Evolutionary conservation across 2,329 filamentous ascomycete genomes (phyloP).

Genomic region (Colletotrichum noveboracense): DNA sequence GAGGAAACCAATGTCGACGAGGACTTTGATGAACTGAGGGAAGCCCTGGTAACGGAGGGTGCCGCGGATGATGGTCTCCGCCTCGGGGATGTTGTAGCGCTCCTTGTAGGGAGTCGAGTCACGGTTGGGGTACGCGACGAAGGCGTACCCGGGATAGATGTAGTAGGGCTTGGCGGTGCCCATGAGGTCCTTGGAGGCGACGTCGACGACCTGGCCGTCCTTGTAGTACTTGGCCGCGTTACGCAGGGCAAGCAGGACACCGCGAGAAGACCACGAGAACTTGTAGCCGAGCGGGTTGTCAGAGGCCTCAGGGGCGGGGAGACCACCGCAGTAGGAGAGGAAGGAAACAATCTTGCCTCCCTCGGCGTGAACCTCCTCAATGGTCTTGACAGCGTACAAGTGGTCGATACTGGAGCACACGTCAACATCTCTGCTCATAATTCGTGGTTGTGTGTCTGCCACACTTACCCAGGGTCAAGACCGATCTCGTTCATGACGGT

Average conservation of each 20-base stretch:
- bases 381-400: slow-evolving; percentile 84
- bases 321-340: slow-evolving; percentile 83
- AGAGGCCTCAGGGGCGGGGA: slow-evolving; percentile 74
- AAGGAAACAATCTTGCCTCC: slow-evolving; percentile 88
- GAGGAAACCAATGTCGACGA: slow-evolving; percentile 92
- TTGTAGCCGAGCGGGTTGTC: slow-evolving; percentile 95
- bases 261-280: slow-evolving; percentile 81
- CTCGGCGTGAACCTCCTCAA: slow-evolving; percentile 83
- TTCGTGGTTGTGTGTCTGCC: neutral
- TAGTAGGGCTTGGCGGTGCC: slow-evolving; percentile 85
- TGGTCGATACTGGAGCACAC: slow-evolving; percentile 65
- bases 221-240: slow-evolving; percentile 87
- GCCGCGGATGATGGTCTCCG: slow-evolving; percentile 80
- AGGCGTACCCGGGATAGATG: slow-evolving; percentile 87
- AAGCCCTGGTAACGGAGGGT: slow-evolving; percentile 83
- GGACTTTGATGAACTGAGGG: slow-evolving; percentile 85
- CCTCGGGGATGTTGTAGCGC: slow-evolving; percentile 91
- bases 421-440: neutral
- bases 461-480: slow-evolving; percentile 39
- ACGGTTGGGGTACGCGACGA: slow-evolving; percentile 92
- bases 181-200: slow-evolving; percentile 76
- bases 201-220: slow-evolving; percentile 75
- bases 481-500: slow-evolving; percentile 99
- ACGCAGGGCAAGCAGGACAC: slow-evolving; percentile 84
- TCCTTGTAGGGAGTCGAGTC: slow-evolving; percentile 88